Evolutionary conservation across 805 yeast species (phyloP).

Genomic region (Wickerhamomyces subpelliculosus): DNA sequence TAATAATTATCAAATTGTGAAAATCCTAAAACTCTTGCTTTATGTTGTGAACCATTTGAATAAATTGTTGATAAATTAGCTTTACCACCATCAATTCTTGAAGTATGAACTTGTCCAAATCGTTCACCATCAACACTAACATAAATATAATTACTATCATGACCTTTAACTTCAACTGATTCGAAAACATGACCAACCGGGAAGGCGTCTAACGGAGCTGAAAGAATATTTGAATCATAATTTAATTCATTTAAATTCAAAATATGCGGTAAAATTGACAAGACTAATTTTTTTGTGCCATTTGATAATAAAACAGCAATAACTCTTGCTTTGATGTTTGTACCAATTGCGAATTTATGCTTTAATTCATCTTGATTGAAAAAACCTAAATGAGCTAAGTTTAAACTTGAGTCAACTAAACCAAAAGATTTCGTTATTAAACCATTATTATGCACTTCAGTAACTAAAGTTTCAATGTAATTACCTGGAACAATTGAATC

Average conservation of each 20-base stretch:
- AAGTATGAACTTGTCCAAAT: constrained; percentile 72
- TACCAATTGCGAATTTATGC: constrained; percentile 63
- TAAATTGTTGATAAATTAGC: constrained; percentile 38
- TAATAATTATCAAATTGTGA: constrained; percentile 60
- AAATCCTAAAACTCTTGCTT: constrained; percentile 72
- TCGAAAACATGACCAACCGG: constrained; percentile 70
- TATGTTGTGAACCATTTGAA: constrained; percentile 57
- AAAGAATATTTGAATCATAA: constrained; percentile 17
- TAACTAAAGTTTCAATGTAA: constrained; percentile 64
- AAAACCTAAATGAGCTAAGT: constrained; percentile 55
- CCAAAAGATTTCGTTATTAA: constrained; percentile 70
- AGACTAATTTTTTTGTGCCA: constrained; percentile 48
- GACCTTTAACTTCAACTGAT: constrained; percentile 50
- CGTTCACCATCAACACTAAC: constrained; percentile 49
- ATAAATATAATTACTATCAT: constrained; percentile 49
- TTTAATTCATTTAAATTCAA: constrained; percentile 24
- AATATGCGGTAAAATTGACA: constrained; percentile 58
- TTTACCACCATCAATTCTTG: constrained; percentile 50
- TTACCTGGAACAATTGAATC: constrained; percentile 86
- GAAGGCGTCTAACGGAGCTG: constrained; percentile 53
- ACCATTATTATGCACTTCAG: constrained; percentile 56
- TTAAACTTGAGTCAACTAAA: constrained; percentile 63
- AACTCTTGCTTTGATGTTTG: constrained; percentile 63
- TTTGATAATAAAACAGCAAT: constrained; percentile 48
- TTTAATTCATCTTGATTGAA: constrained; percentile 40